These are phyloP conservation scores for Helenozyma rhizophorensis DNA, from an alignment of 805 yeast genomes.

Conservation along the genomic window DNA sequence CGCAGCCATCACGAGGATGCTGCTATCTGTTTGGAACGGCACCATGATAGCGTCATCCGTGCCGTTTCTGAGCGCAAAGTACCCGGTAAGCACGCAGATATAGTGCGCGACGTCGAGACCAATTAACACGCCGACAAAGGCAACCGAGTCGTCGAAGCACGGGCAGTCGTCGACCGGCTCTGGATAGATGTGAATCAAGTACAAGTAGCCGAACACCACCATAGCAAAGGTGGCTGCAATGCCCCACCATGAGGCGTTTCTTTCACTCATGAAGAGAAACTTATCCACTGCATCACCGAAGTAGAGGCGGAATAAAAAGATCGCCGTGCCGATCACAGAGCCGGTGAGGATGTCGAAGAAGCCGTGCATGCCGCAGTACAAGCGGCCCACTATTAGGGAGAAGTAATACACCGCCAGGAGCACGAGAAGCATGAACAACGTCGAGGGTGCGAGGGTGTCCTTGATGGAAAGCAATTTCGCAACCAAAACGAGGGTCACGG, in stretches of 20 bases:
- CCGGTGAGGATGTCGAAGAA: constrained; percentile 73
- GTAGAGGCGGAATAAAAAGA: constrained; percentile 45
- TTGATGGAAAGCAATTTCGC: constrained; percentile 11
- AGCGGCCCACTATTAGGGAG: constrained; percentile 71
- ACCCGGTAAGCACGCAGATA: constrained; percentile 33
- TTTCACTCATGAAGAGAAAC: constrained; percentile 24
- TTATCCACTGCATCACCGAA: constrained; percentile 44
- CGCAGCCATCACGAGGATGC: constrained; percentile 20
- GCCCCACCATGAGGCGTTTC: constrained; percentile 17
- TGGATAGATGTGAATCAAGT: constrained; percentile 64
- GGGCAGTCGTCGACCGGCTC: constrained; percentile 93
- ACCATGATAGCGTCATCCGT: constrained; percentile 31
- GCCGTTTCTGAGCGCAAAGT: constrained; percentile 17
- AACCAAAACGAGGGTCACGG: constrained; percentile 55
- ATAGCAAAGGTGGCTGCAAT: constrained; percentile 30
- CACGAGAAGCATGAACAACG: constrained; percentile 11
- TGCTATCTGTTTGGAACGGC: constrained; percentile 17
- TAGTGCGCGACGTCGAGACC: constrained; percentile 71
- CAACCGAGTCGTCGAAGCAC: constrained; percentile 92
- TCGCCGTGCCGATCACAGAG: constrained; percentile 51
- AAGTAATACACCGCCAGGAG: constrained; percentile 46
- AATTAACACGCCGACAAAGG: constrained; percentile 81
- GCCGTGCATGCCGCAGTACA: constrained; percentile 98
- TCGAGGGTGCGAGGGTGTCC: constrained; percentile 5
- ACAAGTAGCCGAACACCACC: constrained; percentile 39